Evolutionary conservation across 2,329 filamentous ascomycete genomes (phyloP).

Genomic region (Verticillium klebahnii): DNA sequence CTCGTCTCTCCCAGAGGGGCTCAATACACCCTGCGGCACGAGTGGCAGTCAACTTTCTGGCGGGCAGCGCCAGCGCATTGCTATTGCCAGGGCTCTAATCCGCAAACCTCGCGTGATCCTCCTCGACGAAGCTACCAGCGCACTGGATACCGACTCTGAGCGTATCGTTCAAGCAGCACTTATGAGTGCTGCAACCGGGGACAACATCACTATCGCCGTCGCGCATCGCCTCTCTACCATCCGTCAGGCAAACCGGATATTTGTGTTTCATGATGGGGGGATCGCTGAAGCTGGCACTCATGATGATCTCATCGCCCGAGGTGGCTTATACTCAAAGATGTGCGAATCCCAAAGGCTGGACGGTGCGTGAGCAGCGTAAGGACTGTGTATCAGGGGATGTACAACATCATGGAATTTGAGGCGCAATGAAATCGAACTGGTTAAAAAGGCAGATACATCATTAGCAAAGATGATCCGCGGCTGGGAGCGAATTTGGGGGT

Average conservation of each 20-base stretch:
- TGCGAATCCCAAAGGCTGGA: slow-evolving; percentile 10
- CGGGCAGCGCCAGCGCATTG: slow-evolving; percentile 67
- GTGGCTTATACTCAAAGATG: slow-evolving; percentile 10
- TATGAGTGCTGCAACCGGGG: slow-evolving; percentile 21
- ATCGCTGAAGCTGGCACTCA: slow-evolving; percentile 8
- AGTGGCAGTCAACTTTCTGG: slow-evolving; percentile 66
- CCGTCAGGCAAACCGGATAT: slow-evolving; percentile 12
- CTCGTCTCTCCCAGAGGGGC: slow-evolving; percentile 46
- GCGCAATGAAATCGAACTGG: too few relatives aligned
- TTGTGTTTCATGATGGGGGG: slow-evolving; percentile 6
- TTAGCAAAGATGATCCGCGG: too few relatives aligned
- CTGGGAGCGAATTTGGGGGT: too few relatives aligned
- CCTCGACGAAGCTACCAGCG: slow-evolving; percentile 67
- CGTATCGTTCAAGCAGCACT: slow-evolving; percentile 59
- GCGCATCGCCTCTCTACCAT: slow-evolving; percentile 14
- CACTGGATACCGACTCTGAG: slow-evolving; percentile 61
- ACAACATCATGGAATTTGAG: too few relatives aligned
- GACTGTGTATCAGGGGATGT: too few relatives aligned
- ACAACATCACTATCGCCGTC: slow-evolving; percentile 11
- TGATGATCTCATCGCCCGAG: slow-evolving; percentile 2
- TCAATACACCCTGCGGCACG: slow-evolving; percentile 59
- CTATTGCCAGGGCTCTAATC: slow-evolving; percentile 67
- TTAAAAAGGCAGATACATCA: too few relatives aligned
- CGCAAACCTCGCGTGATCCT: slow-evolving; percentile 61
- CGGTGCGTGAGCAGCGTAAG: neutral